Conservation (phyloP, 768 basidiomycete species). For the Lactifluus echinatus region DNA sequence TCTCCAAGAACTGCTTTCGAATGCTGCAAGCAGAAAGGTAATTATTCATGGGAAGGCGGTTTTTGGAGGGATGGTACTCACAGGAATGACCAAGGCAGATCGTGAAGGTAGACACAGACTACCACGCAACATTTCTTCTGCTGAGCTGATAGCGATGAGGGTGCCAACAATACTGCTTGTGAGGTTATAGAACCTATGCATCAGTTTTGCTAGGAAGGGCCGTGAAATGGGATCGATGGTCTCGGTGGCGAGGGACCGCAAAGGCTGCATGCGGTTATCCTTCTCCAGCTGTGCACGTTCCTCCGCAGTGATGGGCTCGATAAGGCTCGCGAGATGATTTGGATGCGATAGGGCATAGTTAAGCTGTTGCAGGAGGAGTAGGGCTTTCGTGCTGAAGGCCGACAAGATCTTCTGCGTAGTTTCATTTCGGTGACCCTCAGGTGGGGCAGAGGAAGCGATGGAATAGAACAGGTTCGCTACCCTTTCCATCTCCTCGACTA, state of each 20-base stretch:
- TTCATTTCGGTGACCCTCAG: conserved; percentile 37
- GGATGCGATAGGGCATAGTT: conserved; percentile 90
- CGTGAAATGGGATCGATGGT: conserved; percentile 56
- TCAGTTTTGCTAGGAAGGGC: conserved; percentile 62
- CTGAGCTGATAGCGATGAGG: conserved; percentile 59
- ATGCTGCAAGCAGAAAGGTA: conserved; percentile 41
- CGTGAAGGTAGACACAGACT: conserved; percentile 65
- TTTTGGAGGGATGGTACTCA: conserved; percentile 32
- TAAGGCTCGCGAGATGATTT: conserved; percentile 70
- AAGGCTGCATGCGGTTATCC: conserved; percentile 31
- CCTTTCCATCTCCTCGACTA: conserved; percentile 78
- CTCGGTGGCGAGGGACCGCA: conserved; percentile 32
- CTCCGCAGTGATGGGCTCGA: conserved; percentile 72
- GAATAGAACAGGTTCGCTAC: conserved; percentile 71
- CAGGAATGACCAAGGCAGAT: conserved; percentile 64
- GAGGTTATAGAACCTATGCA: conserved; percentile 63
- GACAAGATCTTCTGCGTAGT: conserved; percentile 56
- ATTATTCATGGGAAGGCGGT: neutral
- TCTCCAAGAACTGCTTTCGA: conserved; percentile 79
- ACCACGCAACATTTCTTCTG: conserved; percentile 55
- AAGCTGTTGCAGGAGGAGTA: conserved; percentile 75
- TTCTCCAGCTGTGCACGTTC: conserved; percentile 65
- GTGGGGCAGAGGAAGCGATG: conserved; percentile 50
- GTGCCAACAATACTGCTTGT: conserved; percentile 63
- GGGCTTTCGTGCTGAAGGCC: conserved; percentile 57